Base-by-base conservation (phyloP, 345 rosid genomes). In the Gossypium turneri region DNA sequence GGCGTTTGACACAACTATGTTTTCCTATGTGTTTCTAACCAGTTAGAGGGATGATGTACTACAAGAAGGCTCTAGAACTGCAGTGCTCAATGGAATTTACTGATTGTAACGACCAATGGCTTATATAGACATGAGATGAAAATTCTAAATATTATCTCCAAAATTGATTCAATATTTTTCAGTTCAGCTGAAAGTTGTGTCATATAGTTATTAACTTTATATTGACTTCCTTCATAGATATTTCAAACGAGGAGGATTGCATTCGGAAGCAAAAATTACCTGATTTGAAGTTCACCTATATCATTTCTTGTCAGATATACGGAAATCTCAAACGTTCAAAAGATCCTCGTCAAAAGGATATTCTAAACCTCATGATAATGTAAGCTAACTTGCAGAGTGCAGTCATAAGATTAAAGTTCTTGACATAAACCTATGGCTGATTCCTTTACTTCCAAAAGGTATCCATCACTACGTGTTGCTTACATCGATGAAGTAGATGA, bases 11-110 rank as follows among this genome's bases (percentile, higher is more conserved):
- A 7, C 17, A 58, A 3, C 9, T 51, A 61, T 27, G n/a, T 34
- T 29, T 67, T 16, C 53, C 2, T 50, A 17, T 70, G 17, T 68
- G 72, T 77, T 72, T 64, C 41, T 50, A 10, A 34, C 56, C 76
- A 91, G 94, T 88, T 58, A 81, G 97, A 76, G 97, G 97, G 74
- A 91, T 92, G 93, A 92, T 92, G 97, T 92, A 90, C 76, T 88
- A 85, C 76, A 88, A 92, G 71, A 86, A 82, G 78, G 94, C 97
- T 68, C 80, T 90, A 82, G 94, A 90, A 81, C 91, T 90, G 69
- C 94, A 92, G 77, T 90, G 90, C 72, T 92, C 89, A 78, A 90
- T 90, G 82, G 94, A 92, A 77, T 87, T 88, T 88, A 85, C 91
- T 50, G 80, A 78, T 25, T 84, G 88, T 81, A 90, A 87, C 79